Conservation (phyloP, 305 asterid genomes). For the Galium porrigens region DNA sequence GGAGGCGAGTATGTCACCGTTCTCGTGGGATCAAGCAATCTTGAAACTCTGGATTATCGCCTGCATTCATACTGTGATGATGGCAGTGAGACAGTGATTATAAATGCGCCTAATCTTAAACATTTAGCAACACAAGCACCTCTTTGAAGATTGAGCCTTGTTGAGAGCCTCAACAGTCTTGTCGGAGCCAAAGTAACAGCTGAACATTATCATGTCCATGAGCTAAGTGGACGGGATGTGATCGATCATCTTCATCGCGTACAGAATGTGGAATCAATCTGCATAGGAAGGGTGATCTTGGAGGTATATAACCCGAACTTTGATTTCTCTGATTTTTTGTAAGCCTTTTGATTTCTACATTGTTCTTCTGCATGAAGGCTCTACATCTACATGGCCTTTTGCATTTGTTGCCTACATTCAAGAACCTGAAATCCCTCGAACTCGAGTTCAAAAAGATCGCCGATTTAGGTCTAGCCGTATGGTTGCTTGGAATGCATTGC, state of each 20-base stretch:
- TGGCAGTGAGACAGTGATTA: background rate
- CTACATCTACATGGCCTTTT: background rate
- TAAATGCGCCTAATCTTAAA: constrained; percentile 8
- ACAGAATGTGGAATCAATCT: background rate
- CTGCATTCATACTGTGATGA: background rate
- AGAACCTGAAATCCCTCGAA: background rate
- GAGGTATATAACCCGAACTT: background rate
- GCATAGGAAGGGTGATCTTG: background rate
- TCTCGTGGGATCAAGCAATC: background rate
- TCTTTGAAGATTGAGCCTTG: background rate
- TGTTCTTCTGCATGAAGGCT: constrained; percentile 1
- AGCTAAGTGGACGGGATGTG: background rate
- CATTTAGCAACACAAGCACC: background rate
- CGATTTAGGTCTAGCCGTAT: background rate
- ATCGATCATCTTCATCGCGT: background rate
- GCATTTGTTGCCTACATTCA: background rate
- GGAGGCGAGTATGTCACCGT: background rate
- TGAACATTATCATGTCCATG: background rate
- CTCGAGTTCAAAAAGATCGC: background rate
- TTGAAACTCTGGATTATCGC: constrained; percentile 4
- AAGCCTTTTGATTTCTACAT: background rate
- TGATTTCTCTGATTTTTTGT: background rate
- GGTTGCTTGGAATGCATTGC: background rate
- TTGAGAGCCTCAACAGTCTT: background rate
- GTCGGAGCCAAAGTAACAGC: constrained; percentile 1